Evolutionary conservation across 2,329 filamentous ascomycete genomes (phyloP), one percentile per base, ranked within the genome.

Genomic region (Botrytis fragariae): DNA sequence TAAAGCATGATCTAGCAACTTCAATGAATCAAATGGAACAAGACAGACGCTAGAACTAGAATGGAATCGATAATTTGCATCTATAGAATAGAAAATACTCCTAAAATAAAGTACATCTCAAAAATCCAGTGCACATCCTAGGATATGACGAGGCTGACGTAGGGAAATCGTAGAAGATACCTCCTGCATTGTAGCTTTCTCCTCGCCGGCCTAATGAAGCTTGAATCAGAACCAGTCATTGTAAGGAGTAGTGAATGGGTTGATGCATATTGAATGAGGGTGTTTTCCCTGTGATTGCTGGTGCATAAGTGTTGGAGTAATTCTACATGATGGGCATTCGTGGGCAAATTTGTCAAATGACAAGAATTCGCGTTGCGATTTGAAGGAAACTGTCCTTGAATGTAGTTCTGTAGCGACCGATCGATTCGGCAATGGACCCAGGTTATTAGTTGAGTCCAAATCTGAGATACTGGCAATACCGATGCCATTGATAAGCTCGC

Each of bases 91-190:
- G 25, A 1, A n/a, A n/a, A 54, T 7, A 54, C 48, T 7, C 25
- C 25, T 5, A 54, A n/a, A 54, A 54, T 16, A 25, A n/a, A 54
- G 12, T 0, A 7, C 25, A 54, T 16, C 48, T n/a, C 25, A n/a
- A 7, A 16, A n/a, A 16, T 16, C 48, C 48, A 16, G 25, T n/a
- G n/a, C 4, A 16, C n/a, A 0, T n/a, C 25, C 12, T n/a, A 7
- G 25, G 4, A 54, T n/a, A 54, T 16, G 12, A 25, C 25, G 25
- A 54, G 48, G 48, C 48, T 54, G 25, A n/a, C 12, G 48, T 54
- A 54, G 48, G 6, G 48, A 6, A n/a, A 16, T n/a, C 2, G 6
- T n/a, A 3, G 12, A 54, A n/a, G 4, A 0, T n/a, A 54, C 48
- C 25, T 48, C 20, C 8, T n/a, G n/a, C 48, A 54, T 54, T 16